These are phyloP conservation scores for Acanthamoeba culbertsoni DNA, from an alignment of 208 protist species.

Conservation along the genomic window DNA sequence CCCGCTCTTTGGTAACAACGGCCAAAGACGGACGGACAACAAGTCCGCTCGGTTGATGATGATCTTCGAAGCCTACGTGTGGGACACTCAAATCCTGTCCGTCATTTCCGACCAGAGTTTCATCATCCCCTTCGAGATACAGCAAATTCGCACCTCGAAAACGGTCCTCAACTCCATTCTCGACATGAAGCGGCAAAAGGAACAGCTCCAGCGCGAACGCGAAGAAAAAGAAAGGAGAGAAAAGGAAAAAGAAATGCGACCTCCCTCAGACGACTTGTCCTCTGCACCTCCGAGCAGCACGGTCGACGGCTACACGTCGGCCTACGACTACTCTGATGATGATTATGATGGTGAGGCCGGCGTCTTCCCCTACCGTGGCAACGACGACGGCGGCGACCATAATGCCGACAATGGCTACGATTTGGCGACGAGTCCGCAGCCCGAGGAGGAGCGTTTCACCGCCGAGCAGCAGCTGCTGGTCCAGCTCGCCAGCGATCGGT, in stretches of 20 bases:
- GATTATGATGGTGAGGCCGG: not conserved
- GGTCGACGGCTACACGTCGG: too few species aligned
- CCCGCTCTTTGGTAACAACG: not conserved
- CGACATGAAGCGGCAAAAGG: constrained; percentile 22
- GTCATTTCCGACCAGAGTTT: not conserved
- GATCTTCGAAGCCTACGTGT: constrained; percentile 47
- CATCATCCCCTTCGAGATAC: constrained; percentile 28
- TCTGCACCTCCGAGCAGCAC: too few species aligned
- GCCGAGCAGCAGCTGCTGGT: constrained; percentile 2
- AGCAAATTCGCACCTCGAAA: constrained; percentile 19
- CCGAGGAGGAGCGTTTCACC: not conserved
- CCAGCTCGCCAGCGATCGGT: not conserved
- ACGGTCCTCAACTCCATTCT: not conserved
- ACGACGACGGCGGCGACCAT: not conserved
- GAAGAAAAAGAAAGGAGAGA: not conserved
- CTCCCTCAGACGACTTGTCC: not conserved
- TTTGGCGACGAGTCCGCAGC: not conserved
- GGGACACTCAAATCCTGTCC: constrained; percentile 14
- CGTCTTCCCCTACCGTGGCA: not conserved
- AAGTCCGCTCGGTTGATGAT: not conserved
- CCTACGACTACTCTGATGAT: not conserved
- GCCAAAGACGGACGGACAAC: not conserved
- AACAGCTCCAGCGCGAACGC: not conserved
- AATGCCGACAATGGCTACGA: not conserved
- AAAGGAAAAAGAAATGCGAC: not conserved